These are phyloP conservation scores for Naganishia kalamii DNA, from an alignment of 768 basidiomycete species.

Conservation along the genomic window DNA sequence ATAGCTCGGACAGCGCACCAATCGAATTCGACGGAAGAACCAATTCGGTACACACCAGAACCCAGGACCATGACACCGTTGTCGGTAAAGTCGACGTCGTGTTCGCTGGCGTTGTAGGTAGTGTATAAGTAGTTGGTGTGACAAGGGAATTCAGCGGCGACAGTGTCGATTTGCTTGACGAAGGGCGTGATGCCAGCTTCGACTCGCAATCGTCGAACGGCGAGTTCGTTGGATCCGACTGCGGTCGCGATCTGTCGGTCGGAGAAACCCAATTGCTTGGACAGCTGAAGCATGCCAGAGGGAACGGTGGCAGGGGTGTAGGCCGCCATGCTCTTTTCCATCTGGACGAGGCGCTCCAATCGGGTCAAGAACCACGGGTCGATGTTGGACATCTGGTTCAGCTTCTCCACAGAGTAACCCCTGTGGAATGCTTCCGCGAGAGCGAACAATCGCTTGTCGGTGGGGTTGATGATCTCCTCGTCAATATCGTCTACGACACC, in stretches of 20 bases:
- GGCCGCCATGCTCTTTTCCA: slow-evolving; percentile 69
- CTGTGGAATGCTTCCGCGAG: slow-evolving; percentile 87
- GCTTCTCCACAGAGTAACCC: slow-evolving; percentile 89
- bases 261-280: slow-evolving; percentile 94
- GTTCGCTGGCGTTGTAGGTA: slow-evolving; percentile 92
- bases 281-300: slow-evolving; percentile 60
- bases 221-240: slow-evolving; percentile 84
- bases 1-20: slow-evolving; percentile 99
- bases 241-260: slow-evolving; percentile 79
- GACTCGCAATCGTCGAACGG: slow-evolving; percentile 80
- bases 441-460: slow-evolving; percentile 94
- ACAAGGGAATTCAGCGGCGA: slow-evolving; percentile 97
- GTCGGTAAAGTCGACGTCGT: slow-evolving; percentile 83
- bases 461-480: slow-evolving; percentile 85
- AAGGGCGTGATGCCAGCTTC: slow-evolving; percentile 77
- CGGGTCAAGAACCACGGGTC: slow-evolving; percentile 97
- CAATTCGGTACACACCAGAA: slow-evolving; percentile 96
- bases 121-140: slow-evolving; percentile 99
- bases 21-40: slow-evolving; percentile 98
- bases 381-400: slow-evolving; percentile 96
- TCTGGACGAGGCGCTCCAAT: slow-evolving; percentile 71
- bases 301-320: slow-evolving; percentile 63
- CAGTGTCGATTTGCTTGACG: slow-evolving; percentile 98
- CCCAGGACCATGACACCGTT: slow-evolving; percentile 94
- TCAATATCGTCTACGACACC: slow-evolving; percentile 84